Conservation (phyloP, 108 stramenopile genomes). For the Fragilaria crotonensis region DNA sequence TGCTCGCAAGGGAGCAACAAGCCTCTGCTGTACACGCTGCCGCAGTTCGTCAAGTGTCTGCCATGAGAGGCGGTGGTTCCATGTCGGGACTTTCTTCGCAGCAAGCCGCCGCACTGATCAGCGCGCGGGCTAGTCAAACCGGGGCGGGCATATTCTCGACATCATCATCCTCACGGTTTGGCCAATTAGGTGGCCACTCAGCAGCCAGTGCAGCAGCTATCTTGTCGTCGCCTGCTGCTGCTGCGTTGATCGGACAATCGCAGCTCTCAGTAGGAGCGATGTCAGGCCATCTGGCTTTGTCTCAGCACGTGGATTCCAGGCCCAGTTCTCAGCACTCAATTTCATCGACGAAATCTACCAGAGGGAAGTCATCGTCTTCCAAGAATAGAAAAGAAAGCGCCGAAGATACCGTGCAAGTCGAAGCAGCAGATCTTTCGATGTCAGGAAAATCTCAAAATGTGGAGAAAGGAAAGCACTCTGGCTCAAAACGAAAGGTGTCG, state of each 20-base stretch:
- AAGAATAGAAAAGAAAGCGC: not conserved
- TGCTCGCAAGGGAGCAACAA: conserved; percentile 36
- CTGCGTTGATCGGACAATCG: too few species aligned
- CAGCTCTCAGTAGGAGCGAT: not conserved
- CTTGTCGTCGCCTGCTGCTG: too few species aligned
- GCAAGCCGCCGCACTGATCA: conserved; percentile 21
- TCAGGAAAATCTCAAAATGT: not conserved
- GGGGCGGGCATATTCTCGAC: too few species aligned
- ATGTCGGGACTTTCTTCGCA: conserved; percentile 15
- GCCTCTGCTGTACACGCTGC: conserved; percentile 22
- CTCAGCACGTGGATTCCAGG: not conserved
- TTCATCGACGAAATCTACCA: too few species aligned
- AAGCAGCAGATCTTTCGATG: not conserved
- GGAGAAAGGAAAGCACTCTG: not conserved
- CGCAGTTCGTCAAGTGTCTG: too few species aligned
- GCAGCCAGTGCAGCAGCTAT: too few species aligned
- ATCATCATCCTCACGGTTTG: too few species aligned
- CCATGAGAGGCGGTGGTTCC: conserved; percentile 15
- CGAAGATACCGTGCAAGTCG: not conserved
- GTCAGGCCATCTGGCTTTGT: not conserved
- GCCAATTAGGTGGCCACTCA: too few species aligned
- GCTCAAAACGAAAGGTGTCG: not conserved
- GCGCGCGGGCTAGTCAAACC: conserved; percentile 10
- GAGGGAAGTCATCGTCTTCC: too few species aligned
- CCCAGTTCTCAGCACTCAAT: too few species aligned